Evolutionary conservation across 208 protist genomes (phyloP).

Genomic region (Naegleria gruberi): DNA sequence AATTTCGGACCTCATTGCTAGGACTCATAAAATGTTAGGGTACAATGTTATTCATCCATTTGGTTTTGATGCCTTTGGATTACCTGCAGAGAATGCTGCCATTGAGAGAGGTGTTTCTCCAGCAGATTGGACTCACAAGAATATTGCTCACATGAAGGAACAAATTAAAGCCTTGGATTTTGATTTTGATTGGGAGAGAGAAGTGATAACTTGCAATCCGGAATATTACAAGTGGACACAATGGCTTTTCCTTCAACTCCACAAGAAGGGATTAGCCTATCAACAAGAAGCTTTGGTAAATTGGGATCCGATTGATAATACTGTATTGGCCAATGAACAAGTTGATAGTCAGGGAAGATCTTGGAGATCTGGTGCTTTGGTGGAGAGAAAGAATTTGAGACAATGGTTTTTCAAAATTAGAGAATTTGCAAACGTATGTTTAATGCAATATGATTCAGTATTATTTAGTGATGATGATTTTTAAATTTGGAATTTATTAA

Average conservation of each 20-base stretch:
- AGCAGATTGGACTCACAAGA: conserved; percentile 50
- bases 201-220: conserved; percentile 53
- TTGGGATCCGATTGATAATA: conserved; percentile 62
- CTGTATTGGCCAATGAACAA: conserved; percentile 71
- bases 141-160: conserved; percentile 55
- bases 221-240: conserved; percentile 70
- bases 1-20: neutral
- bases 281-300: conserved; percentile 45
- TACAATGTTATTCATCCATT: conserved; percentile 67
- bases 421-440: conserved; percentile 47
- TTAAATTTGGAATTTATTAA: neutral
- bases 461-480: neutral
- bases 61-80: conserved; percentile 71
- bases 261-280: conserved; percentile 52
- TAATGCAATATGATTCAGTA: neutral
- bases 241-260: conserved; percentile 61
- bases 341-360: conserved; percentile 55
- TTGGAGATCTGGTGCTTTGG: conserved; percentile 61
- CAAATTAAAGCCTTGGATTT: conserved; percentile 54
- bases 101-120: conserved; percentile 50
- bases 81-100: conserved; percentile 70
- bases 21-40: neutral
- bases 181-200: conserved; percentile 57
- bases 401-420: conserved; percentile 71
- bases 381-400: conserved; percentile 48